phyloP scores from a whole-genome alignment of 352 stramenopile genomes.

The Pythium aristosporum region DNA sequence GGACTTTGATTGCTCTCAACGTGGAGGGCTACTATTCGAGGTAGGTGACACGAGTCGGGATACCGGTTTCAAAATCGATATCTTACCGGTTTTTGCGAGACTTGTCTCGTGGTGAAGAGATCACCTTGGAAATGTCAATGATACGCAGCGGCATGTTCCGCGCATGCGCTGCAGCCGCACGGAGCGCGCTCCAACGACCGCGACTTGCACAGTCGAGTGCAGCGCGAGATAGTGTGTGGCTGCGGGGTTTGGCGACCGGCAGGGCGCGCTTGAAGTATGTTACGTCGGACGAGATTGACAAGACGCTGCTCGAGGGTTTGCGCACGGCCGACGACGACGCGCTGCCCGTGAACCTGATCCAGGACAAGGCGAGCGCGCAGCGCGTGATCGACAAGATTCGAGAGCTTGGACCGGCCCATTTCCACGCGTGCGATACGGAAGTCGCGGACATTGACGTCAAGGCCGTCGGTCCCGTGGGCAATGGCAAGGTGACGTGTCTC shows the following conservation, averaged over 20 bases:
- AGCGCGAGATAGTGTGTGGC: neutral
- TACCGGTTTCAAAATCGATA: neutral
- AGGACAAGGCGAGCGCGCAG: slow-evolving; percentile 62
- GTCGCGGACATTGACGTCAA: slow-evolving; percentile 97
- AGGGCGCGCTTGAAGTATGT: slow-evolving; percentile 49
- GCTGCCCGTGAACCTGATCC: slow-evolving; percentile 75
- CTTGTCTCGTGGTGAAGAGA: neutral
- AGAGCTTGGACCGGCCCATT: slow-evolving; percentile 61
- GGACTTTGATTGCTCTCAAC: neutral
- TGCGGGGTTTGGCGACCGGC: slow-evolving; percentile 2
- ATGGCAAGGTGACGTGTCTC: slow-evolving; percentile 97
- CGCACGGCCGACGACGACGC: slow-evolving; percentile 64
- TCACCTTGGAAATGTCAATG: neutral
- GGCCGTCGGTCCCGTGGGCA: slow-evolving; percentile 92
- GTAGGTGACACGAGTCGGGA: neutral
- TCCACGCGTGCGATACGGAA: slow-evolving; percentile 98
- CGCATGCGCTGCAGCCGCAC: neutral
- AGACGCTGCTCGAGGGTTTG: slow-evolving; percentile 51
- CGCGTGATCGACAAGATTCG: slow-evolving; percentile 63
- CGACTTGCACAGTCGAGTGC: neutral
- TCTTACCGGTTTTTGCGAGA: slow-evolving; percentile 2
- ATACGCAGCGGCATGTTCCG: neutral
- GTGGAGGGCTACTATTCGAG: slow-evolving; percentile 14
- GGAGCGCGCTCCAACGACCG: neutral
- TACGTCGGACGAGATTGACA: slow-evolving; percentile 68